Evolutionary conservation across 2,329 filamentous ascomycete genomes (phyloP).

Genomic region (Mollisiaceae sp.): DNA sequence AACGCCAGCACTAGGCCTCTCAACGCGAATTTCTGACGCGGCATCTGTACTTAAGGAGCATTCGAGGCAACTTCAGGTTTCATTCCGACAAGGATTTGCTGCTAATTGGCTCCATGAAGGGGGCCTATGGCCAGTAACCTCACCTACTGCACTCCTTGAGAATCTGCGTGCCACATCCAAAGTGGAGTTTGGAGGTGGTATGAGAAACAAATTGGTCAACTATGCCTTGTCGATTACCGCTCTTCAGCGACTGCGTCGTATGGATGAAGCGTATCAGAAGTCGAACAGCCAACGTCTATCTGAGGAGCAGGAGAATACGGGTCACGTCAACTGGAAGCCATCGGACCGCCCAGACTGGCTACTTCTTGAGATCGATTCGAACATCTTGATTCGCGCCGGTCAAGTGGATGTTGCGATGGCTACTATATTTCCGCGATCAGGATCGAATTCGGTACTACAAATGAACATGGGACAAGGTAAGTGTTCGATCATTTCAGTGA

Average conservation of each 20-base stretch:
- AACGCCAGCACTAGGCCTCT: neutral
- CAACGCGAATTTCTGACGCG: neutral
- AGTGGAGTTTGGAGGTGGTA: constrained; percentile 40
- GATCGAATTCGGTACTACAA: constrained; percentile 64
- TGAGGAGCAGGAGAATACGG: constrained; percentile 47
- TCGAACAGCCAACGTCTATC: constrained; percentile 40
- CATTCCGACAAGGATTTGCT: neutral
- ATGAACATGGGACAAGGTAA: constrained; percentile 69
- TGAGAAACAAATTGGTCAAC: constrained; percentile 46
- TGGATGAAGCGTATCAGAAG: constrained; percentile 46
- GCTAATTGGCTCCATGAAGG: constrained; percentile 47
- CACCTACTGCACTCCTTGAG: constrained; percentile 48
- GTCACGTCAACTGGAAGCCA: constrained; percentile 46
- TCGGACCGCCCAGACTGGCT: constrained; percentile 63
- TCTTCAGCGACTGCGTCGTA: constrained; percentile 50
- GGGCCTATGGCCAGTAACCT: constrained; percentile 50
- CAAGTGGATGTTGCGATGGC: constrained; percentile 67
- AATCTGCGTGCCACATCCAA: constrained; percentile 46
- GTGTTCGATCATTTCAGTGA: constrained; percentile 9
- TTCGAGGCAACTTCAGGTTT: neutral
- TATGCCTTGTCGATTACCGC: constrained; percentile 48
- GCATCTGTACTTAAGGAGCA: neutral
- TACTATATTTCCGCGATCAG: constrained; percentile 59
- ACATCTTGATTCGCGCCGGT: constrained; percentile 64
- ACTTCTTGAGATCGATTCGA: constrained; percentile 68